Percentiles rank a stretch among this genome's conserved stretches.
phyloP scores from a whole-genome alignment of 2,329 filamentous ascomycete species.

The Ceratocystis huliohia region DNA sequence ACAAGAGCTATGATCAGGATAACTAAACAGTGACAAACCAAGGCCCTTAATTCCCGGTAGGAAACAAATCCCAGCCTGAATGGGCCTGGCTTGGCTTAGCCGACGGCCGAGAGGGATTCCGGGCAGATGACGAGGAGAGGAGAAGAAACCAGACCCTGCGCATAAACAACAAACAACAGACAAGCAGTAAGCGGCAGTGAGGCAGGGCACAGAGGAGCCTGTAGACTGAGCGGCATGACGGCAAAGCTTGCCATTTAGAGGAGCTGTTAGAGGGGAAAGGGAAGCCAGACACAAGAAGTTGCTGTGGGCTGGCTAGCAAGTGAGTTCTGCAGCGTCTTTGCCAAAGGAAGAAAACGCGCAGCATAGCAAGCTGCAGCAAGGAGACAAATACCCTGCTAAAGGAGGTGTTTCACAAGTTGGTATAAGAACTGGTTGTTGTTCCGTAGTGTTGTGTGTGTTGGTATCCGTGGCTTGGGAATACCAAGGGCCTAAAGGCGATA shows the following conservation, averaged over 20 bases:
- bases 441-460: background rate
- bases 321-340: too few relatives aligned
- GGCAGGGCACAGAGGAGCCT: too few relatives aligned
- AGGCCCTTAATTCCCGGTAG: too few relatives aligned
- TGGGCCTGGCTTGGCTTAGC: background rate
- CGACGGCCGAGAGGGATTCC: slow-evolving; percentile 7
- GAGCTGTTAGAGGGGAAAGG: too few relatives aligned
- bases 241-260: too few relatives aligned
- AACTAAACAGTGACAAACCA: too few relatives aligned
- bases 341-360: too few relatives aligned
- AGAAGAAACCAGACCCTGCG: background rate
- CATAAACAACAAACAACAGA: background rate
- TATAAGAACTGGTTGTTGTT: background rate
- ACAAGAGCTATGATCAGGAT: too few relatives aligned
- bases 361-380: background rate
- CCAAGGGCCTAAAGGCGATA: background rate
- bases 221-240: too few relatives aligned
- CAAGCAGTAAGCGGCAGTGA: too few relatives aligned
- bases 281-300: too few relatives aligned
- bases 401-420: background rate
- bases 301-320: too few relatives aligned
- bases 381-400: background rate
- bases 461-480: background rate
- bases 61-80: background rate
- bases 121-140: background rate